A percentile compares a stretch with the other conserved stretches of the same genome.
These are phyloP conservation scores for Exophiala lecanii-corni DNA, from an alignment of 2,329 filamentous ascomycete species.

Conservation along the genomic window DNA sequence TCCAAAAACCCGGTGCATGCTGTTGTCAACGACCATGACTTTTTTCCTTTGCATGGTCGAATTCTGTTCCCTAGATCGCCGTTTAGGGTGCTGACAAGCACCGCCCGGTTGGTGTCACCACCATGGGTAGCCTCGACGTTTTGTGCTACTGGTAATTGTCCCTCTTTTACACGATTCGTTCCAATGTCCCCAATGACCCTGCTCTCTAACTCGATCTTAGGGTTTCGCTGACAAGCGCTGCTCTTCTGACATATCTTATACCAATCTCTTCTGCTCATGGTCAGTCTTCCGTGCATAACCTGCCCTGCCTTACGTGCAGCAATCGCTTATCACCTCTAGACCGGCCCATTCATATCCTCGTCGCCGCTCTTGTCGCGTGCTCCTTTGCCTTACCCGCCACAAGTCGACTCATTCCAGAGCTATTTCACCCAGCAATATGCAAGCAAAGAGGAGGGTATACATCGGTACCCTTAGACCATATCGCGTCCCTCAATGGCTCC, in stretches of 20 bases:
- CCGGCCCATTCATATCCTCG: slow-evolving; percentile 42
- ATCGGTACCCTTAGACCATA: slow-evolving; percentile 16
- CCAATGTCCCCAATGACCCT: not conserved
- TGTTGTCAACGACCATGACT: too few species aligned
- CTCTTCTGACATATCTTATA: slow-evolving; percentile 34
- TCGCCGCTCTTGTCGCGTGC: slow-evolving; percentile 39
- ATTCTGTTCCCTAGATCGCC: too few species aligned
- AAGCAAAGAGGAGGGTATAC: slow-evolving; percentile 8
- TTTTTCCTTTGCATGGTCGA: too few species aligned
- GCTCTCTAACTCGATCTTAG: slow-evolving; percentile 3
- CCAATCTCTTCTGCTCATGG: slow-evolving; percentile 38
- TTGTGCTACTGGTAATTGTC: slow-evolving; percentile 20
- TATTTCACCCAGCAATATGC: slow-evolving; percentile 19
- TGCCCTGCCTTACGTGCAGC: not conserved
- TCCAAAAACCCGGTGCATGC: too few species aligned
- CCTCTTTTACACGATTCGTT: not conserved
- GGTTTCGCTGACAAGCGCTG: slow-evolving; percentile 30
- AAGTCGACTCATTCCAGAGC: slow-evolving; percentile 32
- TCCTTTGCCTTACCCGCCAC: slow-evolving; percentile 36
- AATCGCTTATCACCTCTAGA: slow-evolving; percentile 31
- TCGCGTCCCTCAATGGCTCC: slow-evolving; percentile 9
- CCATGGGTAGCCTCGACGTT: slow-evolving; percentile 22
- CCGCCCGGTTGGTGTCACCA: not conserved
- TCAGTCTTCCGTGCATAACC: slow-evolving; percentile 20
- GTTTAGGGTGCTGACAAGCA: too few species aligned